Conservation (phyloP, 23 red algal species). For the Gracilaria caudata region DNA sequence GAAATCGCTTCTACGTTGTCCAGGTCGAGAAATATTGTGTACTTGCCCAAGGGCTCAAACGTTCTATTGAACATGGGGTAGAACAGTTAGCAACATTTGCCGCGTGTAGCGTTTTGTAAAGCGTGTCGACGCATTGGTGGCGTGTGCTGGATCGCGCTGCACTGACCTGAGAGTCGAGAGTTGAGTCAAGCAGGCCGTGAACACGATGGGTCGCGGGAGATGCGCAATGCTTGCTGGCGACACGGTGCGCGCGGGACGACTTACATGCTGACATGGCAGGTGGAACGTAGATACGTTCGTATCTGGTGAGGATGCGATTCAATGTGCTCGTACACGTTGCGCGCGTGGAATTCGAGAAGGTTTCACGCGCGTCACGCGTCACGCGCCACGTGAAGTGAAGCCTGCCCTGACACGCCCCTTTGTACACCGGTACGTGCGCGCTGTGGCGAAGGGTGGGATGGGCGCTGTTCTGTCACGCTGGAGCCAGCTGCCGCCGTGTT, state of each 20-base stretch:
- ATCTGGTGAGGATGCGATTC: no score
- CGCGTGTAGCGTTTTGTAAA: neutral
- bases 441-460: neutral
- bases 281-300: no score
- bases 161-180: no score
- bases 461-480: neutral
- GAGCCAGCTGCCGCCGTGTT: neutral
- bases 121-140: neutral
- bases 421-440: neutral
- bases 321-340: neutral
- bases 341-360: neutral
- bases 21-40: constrained; percentile 87
- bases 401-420: neutral
- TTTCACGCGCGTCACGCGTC: neutral
- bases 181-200: no score
- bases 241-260: no score
- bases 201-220: no score
- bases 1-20: constrained; percentile 86
- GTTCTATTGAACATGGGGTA: constrained; percentile 88
- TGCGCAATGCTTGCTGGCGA: no score
- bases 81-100: neutral
- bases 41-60: constrained; percentile 85
- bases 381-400: neutral
- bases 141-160: neutral
- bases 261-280: no score